A percentile compares a stretch with the other conserved stretches of the same genome.
Evolutionary conservation across 2,329 filamentous ascomycete genomes (phyloP).

Genomic region (Mariannaea sp.): DNA sequence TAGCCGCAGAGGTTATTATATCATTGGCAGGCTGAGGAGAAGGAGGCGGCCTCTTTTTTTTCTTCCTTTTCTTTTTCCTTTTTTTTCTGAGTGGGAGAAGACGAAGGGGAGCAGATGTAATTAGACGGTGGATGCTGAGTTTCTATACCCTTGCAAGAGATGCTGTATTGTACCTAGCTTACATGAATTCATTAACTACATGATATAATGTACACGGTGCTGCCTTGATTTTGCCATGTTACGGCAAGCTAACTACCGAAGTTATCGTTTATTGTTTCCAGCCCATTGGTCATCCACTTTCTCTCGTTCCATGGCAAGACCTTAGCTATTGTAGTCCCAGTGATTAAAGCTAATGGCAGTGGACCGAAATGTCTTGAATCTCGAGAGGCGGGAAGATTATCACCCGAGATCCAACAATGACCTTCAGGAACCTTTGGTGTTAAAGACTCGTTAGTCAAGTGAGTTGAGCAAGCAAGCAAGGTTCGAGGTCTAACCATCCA

Average conservation of each 20-base stretch:
- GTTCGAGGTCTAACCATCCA: too few species aligned
- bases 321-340: constrained; percentile 78
- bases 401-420: constrained; percentile 89
- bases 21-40: constrained; percentile 19
- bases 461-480: not conserved
- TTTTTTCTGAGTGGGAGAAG: constrained; percentile 2
- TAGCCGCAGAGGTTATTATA: constrained; percentile 26
- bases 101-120: constrained; percentile 39
- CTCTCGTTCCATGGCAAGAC: constrained; percentile 57
- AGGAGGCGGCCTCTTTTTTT: constrained; percentile 12
- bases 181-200: constrained; percentile 11
- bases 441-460: constrained; percentile 13
- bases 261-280: constrained; percentile 41
- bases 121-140: constrained; percentile 40
- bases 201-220: constrained; percentile 12
- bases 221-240: not conserved
- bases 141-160: constrained; percentile 39
- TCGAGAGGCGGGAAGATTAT: constrained; percentile 81
- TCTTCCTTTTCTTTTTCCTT: constrained; percentile 17
- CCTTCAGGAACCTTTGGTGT: constrained; percentile 77
- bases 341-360: constrained; percentile 81
- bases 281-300: constrained; percentile 53
- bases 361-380: constrained; percentile 90
- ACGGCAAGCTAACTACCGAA: too few species aligned
- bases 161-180: constrained; percentile 30